Percentiles rank a stretch among this genome's conserved stretches.
phyloP scores from a whole-genome alignment of 768 basidiomycete genomes.

The Austroboletus eburneus region DNA sequence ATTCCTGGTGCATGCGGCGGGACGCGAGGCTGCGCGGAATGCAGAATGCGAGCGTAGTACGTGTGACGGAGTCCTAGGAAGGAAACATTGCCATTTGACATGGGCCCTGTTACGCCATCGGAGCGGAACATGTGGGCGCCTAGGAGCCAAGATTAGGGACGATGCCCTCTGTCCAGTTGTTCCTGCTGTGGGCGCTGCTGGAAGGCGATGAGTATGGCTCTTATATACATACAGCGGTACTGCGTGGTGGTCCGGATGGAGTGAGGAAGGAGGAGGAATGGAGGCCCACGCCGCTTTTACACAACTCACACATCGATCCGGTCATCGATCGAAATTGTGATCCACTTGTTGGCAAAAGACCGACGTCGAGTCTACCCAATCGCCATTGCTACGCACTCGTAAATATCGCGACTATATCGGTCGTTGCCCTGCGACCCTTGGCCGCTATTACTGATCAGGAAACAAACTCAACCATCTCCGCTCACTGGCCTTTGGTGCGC shows the following conservation, averaged over 20 bases:
- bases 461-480: slow-evolving; percentile 79
- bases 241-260: background rate
- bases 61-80: slow-evolving; percentile 8
- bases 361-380: slow-evolving; percentile 13
- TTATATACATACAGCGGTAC: slow-evolving; percentile 18
- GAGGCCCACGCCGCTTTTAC: slow-evolving; percentile 15
- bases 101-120: slow-evolving; percentile 9
- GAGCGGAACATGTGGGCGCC: slow-evolving; percentile 20
- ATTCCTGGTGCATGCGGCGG: slow-evolving; percentile 22
- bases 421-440: slow-evolving; percentile 35
- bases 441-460: slow-evolving; percentile 72
- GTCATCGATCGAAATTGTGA: slow-evolving; percentile 17
- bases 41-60: slow-evolving; percentile 13
- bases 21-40: slow-evolving; percentile 19
- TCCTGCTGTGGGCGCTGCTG: slow-evolving; percentile 9
- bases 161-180: slow-evolving; percentile 10
- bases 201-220: slow-evolving; percentile 19
- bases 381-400: slow-evolving; percentile 18
- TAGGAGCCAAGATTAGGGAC: slow-evolving; percentile 12
- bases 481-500: slow-evolving; percentile 74
- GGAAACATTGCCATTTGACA: slow-evolving; percentile 14
- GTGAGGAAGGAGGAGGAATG: no score
- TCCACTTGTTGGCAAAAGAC: slow-evolving; percentile 4
- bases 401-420: slow-evolving; percentile 13
- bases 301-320: slow-evolving; percentile 11